Percentiles rank a stretch among this genome's conserved stretches.
Conservation (phyloP, 1,139 yeast genomes). For the Saccharomycopsis phalli region DNA sequence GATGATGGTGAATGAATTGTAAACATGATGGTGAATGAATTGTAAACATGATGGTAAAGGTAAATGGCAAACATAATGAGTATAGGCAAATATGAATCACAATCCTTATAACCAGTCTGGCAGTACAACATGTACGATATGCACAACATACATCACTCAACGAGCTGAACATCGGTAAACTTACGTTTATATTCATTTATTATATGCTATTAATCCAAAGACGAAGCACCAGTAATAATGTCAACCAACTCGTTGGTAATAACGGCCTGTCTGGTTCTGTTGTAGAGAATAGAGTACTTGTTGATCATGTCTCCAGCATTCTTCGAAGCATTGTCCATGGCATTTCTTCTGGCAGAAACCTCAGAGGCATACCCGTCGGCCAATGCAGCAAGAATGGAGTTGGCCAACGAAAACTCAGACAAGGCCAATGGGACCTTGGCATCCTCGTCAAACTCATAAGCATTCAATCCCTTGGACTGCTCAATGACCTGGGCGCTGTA, state of each 20-base stretch:
- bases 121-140: too few relatives aligned
- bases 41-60: too few relatives aligned
- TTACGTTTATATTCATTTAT: background rate
- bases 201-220: constrained; percentile 61
- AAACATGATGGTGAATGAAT: too few relatives aligned
- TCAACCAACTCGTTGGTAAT: constrained; percentile 99
- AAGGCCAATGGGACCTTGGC: constrained; percentile 44
- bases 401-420: constrained; percentile 83
- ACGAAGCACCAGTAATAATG: constrained; percentile 98
- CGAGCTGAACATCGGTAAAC: too few relatives aligned
- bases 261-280: constrained; percentile 99
- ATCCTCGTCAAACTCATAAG: constrained; percentile 83
- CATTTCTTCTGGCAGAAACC: constrained; percentile 97
- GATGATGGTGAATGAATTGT: too few relatives aligned
- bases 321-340: constrained; percentile 99
- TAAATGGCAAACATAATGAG: too few relatives aligned
- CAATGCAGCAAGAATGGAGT: constrained; percentile 83
- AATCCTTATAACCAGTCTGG: too few relatives aligned
- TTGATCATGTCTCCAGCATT: constrained; percentile 98
- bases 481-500: constrained; percentile 67
- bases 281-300: constrained; percentile 91
- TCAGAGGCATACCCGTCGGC: constrained; percentile 99
- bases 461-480: constrained; percentile 77
- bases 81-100: too few relatives aligned
- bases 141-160: too few relatives aligned